Conservation (phyloP, 768 basidiomycete genomes). For the Leucosporidium creatinivorum region DNA sequence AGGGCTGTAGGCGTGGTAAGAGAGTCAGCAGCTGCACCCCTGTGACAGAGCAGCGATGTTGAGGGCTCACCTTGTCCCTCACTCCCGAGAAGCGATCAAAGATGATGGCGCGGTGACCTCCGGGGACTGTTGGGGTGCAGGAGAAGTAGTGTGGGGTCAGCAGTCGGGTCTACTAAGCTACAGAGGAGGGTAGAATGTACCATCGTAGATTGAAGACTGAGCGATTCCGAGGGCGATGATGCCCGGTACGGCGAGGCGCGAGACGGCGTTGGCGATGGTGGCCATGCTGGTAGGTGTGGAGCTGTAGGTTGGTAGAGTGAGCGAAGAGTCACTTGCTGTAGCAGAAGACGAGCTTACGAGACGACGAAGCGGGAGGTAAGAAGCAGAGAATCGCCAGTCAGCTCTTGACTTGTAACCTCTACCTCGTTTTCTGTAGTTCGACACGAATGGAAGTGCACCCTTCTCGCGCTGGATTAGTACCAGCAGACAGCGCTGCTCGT, state of each 20-base stretch:
- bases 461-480: not conserved
- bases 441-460: conserved; percentile 19
- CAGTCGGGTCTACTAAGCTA: not conserved
- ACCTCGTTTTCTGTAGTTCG: not conserved
- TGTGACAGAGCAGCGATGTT: no score
- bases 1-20: conserved; percentile 53
- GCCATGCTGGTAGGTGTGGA: conserved; percentile 5
- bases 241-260: conserved; percentile 55
- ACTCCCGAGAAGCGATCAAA: conserved; percentile 75
- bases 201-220: conserved; percentile 54
- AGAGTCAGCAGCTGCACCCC: not conserved
- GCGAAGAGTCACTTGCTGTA: not conserved
- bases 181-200: not conserved
- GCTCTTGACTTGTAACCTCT: not conserved
- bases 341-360: not conserved
- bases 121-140: conserved; percentile 19
- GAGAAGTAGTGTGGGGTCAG: not conserved
- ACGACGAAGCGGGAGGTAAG: not conserved
- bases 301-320: not conserved
- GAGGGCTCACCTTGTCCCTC: conserved; percentile 28
- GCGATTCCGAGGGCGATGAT: conserved; percentile 47
- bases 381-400: not conserved
- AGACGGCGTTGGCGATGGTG: conserved; percentile 22
- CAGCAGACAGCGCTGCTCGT: not conserved
- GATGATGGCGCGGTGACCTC: conserved; percentile 56